Evolutionary conservation across 164 flowering plant species (phyloP).

Genomic region (Macadamia integrifolia): DNA sequence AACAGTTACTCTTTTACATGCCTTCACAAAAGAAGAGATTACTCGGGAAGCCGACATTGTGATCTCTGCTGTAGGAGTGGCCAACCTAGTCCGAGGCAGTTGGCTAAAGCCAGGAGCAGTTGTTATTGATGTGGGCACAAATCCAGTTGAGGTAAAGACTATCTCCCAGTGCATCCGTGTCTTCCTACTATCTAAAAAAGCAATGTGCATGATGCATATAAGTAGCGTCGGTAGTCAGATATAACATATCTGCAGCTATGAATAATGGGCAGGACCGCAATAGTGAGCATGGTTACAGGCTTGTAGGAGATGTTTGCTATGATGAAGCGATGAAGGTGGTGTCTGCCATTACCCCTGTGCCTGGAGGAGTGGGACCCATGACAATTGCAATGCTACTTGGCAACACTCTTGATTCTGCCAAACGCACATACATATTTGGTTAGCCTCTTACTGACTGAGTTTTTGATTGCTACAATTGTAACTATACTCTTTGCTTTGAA

Average conservation of each 20-base stretch:
- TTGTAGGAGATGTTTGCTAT: slow-evolving; percentile 79
- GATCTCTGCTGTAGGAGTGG: slow-evolving; percentile 71
- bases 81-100: slow-evolving; percentile 65
- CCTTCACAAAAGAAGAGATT: slow-evolving; percentile 53
- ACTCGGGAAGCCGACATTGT: slow-evolving; percentile 81
- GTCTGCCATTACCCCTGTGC: slow-evolving; percentile 84
- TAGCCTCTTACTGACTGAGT: neutral
- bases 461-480: no score
- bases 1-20: slow-evolving; percentile 66
- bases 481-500: no score
- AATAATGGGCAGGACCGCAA: slow-evolving; percentile 47
- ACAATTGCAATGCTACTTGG: slow-evolving; percentile 93
- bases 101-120: slow-evolving; percentile 93
- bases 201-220: neutral
- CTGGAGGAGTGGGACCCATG: slow-evolving; percentile 97
- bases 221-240: neutral
- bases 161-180: no score
- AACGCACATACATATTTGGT: slow-evolving; percentile 30
- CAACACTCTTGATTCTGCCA: slow-evolving; percentile 80
- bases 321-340: slow-evolving; percentile 74
- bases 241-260: neutral
- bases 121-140: slow-evolving; percentile 85
- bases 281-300: slow-evolving; percentile 52
- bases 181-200: no score
- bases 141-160: slow-evolving; percentile 56